Conservation (phyloP, 2,329 filamentous ascomycete genomes). For the Magnaporthiopsis poae region DNA sequence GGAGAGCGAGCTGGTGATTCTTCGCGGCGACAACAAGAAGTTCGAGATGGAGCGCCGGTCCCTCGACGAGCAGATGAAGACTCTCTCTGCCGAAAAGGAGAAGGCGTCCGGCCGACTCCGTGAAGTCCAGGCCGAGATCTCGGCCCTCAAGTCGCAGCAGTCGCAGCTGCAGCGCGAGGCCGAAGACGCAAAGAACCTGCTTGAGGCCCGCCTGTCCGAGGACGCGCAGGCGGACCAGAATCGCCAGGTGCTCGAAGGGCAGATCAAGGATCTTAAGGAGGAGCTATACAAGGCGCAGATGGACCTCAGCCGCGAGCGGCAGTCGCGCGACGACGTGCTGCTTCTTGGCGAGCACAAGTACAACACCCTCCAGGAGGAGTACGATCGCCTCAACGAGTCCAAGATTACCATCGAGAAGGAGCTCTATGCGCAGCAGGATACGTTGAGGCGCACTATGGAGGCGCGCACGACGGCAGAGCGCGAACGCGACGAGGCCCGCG, state of each 20-base stretch:
- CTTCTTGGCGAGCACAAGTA: slow-evolving; percentile 84
- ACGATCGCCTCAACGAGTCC: slow-evolving; percentile 74
- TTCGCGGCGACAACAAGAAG: slow-evolving; percentile 75
- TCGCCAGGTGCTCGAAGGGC: slow-evolving; percentile 71
- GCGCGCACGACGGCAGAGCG: slow-evolving; percentile 69
- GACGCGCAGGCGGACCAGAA: slow-evolving; percentile 77
- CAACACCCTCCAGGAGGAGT: slow-evolving; percentile 72
- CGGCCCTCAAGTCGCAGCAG: slow-evolving; percentile 76
- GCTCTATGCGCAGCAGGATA: slow-evolving; percentile 89
- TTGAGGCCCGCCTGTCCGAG: slow-evolving; percentile 81
- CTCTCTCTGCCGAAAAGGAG: slow-evolving; percentile 66
- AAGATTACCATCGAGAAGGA: slow-evolving; percentile 98
- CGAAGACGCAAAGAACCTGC: slow-evolving; percentile 72
- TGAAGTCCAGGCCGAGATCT: slow-evolving; percentile 78
- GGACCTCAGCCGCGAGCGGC: slow-evolving; percentile 80
- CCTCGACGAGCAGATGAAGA: slow-evolving; percentile 69
- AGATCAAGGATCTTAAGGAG: slow-evolving; percentile 77
- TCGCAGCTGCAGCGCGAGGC: slow-evolving; percentile 78
- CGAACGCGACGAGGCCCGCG: slow-evolving; percentile 80
- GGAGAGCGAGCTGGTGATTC: slow-evolving; percentile 79
- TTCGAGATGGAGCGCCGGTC: slow-evolving; percentile 69
- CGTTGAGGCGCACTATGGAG: slow-evolving; percentile 74
- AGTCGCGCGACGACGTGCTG: slow-evolving; percentile 88
- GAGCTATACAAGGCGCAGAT: slow-evolving; percentile 77
- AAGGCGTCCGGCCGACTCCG: slow-evolving; percentile 65